Conservation (phyloP, 164 flowering plant genomes). For the Sextonia rubra region DNA sequence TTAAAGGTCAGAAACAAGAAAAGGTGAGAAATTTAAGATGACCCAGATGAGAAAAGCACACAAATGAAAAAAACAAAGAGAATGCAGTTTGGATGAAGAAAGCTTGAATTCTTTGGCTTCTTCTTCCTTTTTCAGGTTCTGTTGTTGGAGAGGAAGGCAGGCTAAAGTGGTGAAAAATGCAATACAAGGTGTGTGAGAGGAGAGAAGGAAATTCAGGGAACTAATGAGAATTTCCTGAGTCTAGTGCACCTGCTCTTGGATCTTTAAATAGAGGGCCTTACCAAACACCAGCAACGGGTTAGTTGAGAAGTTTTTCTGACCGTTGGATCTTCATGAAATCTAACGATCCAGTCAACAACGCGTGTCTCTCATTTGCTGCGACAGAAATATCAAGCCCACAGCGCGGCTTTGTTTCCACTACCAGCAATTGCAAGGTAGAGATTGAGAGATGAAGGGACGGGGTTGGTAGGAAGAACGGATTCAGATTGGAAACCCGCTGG, state of each 20-base stretch:
- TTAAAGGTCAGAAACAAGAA: neutral
- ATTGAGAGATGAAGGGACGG: too few species aligned
- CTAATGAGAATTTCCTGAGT: slow-evolving; percentile 19
- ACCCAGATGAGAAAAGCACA: slow-evolving; percentile 3
- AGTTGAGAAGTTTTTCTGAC: slow-evolving; percentile 15
- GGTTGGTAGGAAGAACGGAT: too few species aligned
- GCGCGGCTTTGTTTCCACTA: slow-evolving; percentile 4
- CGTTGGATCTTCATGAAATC: slow-evolving; percentile 17
- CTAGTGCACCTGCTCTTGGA: slow-evolving; percentile 6
- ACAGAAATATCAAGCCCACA: slow-evolving; percentile 9
- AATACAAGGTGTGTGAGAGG: neutral
- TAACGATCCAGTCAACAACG: slow-evolving; percentile 6
- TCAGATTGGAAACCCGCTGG: too few species aligned
- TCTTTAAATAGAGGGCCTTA: slow-evolving; percentile 24
- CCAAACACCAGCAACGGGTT: slow-evolving; percentile 17
- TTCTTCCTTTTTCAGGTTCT: too few species aligned
- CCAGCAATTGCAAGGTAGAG: too few species aligned
- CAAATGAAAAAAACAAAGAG: neutral
- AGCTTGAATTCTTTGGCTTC: too few species aligned
- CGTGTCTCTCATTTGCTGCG: slow-evolving; percentile 5
- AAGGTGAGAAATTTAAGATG: neutral
- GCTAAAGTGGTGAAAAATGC: too few species aligned
- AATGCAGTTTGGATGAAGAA: neutral
- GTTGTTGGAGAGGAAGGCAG: too few species aligned
- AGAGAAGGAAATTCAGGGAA: slow-evolving; percentile 1